Base-by-base conservation (phyloP, 768 basidiomycete genomes). In the Russula griseocarnosa region DNA sequence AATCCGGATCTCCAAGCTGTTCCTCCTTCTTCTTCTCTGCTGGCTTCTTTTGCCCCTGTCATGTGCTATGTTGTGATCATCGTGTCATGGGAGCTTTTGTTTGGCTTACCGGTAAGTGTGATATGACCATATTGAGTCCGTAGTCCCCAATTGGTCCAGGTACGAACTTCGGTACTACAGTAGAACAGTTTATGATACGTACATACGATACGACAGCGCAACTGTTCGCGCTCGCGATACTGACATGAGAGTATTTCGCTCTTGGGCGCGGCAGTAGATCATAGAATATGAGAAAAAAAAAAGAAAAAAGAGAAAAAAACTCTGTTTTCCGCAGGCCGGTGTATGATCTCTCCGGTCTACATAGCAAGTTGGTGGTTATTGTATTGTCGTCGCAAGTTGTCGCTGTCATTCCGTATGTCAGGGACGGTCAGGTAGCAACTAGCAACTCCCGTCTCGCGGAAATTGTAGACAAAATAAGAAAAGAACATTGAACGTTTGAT, bases 71-170 rank as follows among this genome's bases (percentile, higher is more conserved):
- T 59, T 11, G 28, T 20, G 34, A 36, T 42, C 60, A 44, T 59
- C 36, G 36, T 49, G 28, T 30, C 38, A 11, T 47, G 46, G 36
- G 36, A 36, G 36, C 36, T 50, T 50, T 50, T n/a, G 49, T 50
- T 26, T 50, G 49, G 49, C 49, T 50, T 50, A 50, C 49, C 26
- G 52, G 20, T 22, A 9, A 3, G 38, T 16, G 38, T 40, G 28
- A 58, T 58, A 58, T 58, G 56, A 58, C 56, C 56, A 58, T 49
- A 58, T 24, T 20, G 5, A 36, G 44, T 24, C 40, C n/a, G n/a
- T n/a, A 24, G 24, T 13, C 47, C 51, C 28, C 16, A 20, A 7
- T 20, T 49, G 22, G 22, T 24, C 24, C 13, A 14, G 8, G 16
- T 1, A 40, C 10, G 0, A 40, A 40, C 38, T 40, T 40, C 16